Evolutionary conservation across 2,329 filamentous ascomycete species (phyloP).

Genomic region (Penicillium glabrum): DNA sequence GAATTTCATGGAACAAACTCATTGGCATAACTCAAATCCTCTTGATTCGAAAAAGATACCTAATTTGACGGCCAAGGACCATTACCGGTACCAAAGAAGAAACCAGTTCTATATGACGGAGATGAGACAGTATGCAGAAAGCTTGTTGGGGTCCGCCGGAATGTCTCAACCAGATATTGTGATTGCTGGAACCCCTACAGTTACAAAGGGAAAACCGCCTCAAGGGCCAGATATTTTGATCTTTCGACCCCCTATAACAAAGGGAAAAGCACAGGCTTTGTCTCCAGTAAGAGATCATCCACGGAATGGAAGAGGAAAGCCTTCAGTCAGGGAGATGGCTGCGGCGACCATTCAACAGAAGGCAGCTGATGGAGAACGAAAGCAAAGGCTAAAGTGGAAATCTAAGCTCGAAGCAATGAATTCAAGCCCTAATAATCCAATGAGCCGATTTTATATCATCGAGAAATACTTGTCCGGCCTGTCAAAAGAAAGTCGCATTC

Average conservation of each 20-base stretch:
- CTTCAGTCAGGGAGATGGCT: conserved; percentile 1
- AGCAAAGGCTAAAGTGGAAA: conserved; percentile 7
- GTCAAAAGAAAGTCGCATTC: conserved; percentile 35
- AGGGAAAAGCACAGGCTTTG: background rate
- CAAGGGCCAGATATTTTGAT: conserved; percentile 2
- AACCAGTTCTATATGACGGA: conserved; percentile 69
- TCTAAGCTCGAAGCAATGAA: background rate
- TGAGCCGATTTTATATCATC: conserved; percentile 49
- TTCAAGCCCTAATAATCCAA: background rate
- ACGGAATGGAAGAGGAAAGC: background rate
- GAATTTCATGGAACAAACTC: conserved; percentile 32
- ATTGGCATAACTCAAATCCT: conserved; percentile 36
- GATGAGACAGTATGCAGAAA: conserved; percentile 67
- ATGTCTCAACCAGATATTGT: conserved; percentile 4
- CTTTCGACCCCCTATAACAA: background rate
- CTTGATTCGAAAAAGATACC: conserved; percentile 24
- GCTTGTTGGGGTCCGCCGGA: conserved; percentile 44
- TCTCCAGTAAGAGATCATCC: background rate
- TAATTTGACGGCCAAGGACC: conserved; percentile 6
- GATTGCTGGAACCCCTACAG: conserved; percentile 1
- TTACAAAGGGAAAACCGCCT: background rate
- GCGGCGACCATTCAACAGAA: conserved; percentile 3
- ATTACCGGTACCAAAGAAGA: conserved; percentile 27
- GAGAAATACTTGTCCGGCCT: conserved; percentile 50
- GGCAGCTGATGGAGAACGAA: conserved; percentile 2